Base-by-base conservation (phyloP, 805 yeast species). In the Yarrowia hollandica region DNA sequence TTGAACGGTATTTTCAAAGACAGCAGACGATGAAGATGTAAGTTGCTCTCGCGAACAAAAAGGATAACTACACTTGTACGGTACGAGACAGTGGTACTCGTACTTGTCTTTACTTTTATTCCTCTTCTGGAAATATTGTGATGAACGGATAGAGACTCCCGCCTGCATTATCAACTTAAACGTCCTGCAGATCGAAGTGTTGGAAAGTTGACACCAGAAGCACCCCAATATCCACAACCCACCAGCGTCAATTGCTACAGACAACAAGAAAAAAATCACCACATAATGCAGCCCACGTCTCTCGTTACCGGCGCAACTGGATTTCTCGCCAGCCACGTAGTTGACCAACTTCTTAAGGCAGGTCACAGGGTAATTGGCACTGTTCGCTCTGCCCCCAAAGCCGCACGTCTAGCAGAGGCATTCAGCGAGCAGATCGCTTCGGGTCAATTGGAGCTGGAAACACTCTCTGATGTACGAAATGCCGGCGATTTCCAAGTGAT, bases 241-340 rank as follows among this genome's bases (percentile, higher is more conserved):
- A n/a, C n/a, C n/a, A n/a, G n/a, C n/a, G n/a, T n/a, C n/a, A n/a
- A n/a, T n/a, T n/a, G n/a, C n/a, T n/a, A n/a, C n/a, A n/a, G n/a
- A n/a, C n/a, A n/a, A n/a, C n/a, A n/a, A n/a, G n/a, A n/a, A n/a
- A n/a, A n/a, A n/a, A n/a, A n/a, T n/a, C n/a, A n/a, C n/a, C n/a
- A n/a, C 15, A 25, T 12, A 3, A 41, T 41, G 48, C 22, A 9
- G 12, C 50, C 50, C 7, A 42, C 50, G 4, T 75, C 72, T 30
- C 71, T 76, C 30, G 74, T 77, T n/a, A 71, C 80, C 9, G 81
- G 81, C 4, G 79, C 80, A 4, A 67, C 74, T 4, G 81, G 81
- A 12, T 77, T 71, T 63, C 74, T 77, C 60, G 81, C 79, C 41
- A 75, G 74, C 62, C 77, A 76, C 58, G 67, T 75, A 30, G 68